These are phyloP conservation scores for Candida takata DNA, from an alignment of 805 yeast species.

Conservation along the genomic window DNA sequence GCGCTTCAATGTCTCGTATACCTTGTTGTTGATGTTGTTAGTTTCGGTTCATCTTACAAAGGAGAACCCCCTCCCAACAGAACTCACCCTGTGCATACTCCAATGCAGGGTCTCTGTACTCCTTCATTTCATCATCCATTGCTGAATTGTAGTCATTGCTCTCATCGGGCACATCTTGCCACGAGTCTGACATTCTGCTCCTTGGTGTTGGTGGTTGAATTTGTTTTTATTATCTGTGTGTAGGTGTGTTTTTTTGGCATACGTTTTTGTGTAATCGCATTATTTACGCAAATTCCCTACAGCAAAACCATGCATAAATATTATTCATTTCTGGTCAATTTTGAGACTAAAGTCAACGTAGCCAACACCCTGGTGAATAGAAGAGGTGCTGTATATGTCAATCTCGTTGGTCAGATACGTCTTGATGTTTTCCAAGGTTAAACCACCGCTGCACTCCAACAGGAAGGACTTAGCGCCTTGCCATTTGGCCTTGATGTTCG, in stretches of 20 bases:
- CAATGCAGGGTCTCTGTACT: constrained; percentile 6
- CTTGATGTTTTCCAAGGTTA: constrained; percentile 59
- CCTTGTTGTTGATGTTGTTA: constrained; percentile 27
- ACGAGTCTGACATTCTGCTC: constrained; percentile 22
- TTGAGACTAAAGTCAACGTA: constrained; percentile 82
- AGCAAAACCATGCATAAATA: too few relatives aligned
- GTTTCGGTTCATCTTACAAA: background rate
- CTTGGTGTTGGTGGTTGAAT: background rate
- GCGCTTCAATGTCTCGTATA: constrained; percentile 45
- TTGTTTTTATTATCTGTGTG: too few relatives aligned
- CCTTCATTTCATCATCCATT: constrained; percentile 1
- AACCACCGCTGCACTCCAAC: constrained; percentile 90
- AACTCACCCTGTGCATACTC: constrained; percentile 17
- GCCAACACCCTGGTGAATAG: constrained; percentile 87
- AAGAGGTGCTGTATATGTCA: constrained; percentile 85
- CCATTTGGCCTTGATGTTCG: constrained; percentile 52
- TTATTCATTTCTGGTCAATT: constrained; percentile 33
- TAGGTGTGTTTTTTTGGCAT: too few relatives aligned
- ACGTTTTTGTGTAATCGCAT: too few relatives aligned
- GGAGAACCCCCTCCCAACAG: background rate
- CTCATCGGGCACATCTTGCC: constrained; percentile 24
- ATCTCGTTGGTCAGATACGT: constrained; percentile 67
- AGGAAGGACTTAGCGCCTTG: constrained; percentile 42
- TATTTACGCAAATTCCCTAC: too few relatives aligned
- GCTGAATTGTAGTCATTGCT: constrained; percentile 4